phyloP scores from a whole-genome alignment of 805 yeast species.

The Debaryomyces castellii region DNA sequence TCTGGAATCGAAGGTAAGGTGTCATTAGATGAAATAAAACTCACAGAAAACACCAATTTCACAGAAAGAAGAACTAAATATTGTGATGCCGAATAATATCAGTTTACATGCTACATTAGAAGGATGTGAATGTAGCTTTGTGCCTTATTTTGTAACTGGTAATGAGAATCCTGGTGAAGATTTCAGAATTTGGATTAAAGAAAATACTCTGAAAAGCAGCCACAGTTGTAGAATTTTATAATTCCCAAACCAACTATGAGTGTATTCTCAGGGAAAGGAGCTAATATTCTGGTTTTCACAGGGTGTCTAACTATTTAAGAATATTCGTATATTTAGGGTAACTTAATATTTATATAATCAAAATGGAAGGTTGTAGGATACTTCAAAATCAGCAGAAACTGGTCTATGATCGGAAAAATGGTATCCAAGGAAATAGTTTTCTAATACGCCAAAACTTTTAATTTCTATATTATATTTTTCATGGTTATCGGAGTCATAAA shows the following conservation, averaged over 20 bases:
- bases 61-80: neutral
- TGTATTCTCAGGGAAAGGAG: too few relatives aligned
- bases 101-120: slow-evolving; percentile 7
- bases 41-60: slow-evolving; percentile 5
- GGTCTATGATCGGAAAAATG: slow-evolving; percentile 45
- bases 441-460: slow-evolving; percentile 38
- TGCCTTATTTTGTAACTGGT: slow-evolving; percentile 18
- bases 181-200: slow-evolving; percentile 16
- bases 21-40: slow-evolving; percentile 9
- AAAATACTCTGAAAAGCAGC: neutral
- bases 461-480: slow-evolving; percentile 26
- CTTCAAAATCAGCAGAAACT: slow-evolving; percentile 22
- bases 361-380: neutral
- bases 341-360: neutral
- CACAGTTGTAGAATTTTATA: neutral
- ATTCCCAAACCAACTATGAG: too few relatives aligned
- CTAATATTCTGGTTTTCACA: too few relatives aligned
- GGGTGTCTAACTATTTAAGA: too few relatives aligned
- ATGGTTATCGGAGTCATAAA: slow-evolving; percentile 5
- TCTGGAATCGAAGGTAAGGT: slow-evolving; percentile 9
- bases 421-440: slow-evolving; percentile 28
- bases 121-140: slow-evolving; percentile 9
- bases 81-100: slow-evolving; percentile 8
- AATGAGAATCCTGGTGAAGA: slow-evolving; percentile 19
- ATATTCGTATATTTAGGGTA: neutral